phyloP scores from a whole-genome alignment of 495 filamentous ascomycete species.

The Aspergillus sclerotiicarbonarius region DNA sequence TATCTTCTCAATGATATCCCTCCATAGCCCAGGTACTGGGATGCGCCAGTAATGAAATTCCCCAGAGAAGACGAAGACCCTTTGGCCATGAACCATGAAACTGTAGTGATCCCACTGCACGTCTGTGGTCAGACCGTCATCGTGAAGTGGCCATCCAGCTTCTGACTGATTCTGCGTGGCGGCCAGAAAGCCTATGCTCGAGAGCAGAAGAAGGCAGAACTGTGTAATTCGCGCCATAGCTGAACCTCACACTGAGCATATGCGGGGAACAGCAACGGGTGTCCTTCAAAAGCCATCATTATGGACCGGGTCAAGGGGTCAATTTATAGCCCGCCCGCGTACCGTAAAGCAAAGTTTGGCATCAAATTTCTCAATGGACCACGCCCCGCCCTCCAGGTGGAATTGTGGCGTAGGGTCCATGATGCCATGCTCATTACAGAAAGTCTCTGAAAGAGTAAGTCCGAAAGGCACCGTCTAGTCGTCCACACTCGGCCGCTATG shows the following conservation, averaged over 20 bases:
- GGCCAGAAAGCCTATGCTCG: slow-evolving; percentile 15
- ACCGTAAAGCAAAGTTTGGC: neutral
- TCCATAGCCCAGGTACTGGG: slow-evolving; percentile 58
- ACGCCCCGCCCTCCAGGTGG: neutral
- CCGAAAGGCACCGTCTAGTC: neutral
- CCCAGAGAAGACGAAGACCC: slow-evolving; percentile 59
- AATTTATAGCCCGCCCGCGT: neutral
- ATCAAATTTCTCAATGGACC: neutral
- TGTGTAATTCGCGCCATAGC: slow-evolving; percentile 15
- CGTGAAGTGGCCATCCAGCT: slow-evolving; percentile 46
- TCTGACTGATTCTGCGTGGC: slow-evolving; percentile 20
- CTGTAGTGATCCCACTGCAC: slow-evolving; percentile 61
- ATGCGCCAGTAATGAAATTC: slow-evolving; percentile 63
- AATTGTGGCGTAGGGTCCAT: no score
- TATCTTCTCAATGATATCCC: slow-evolving; percentile 60
- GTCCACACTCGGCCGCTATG: neutral
- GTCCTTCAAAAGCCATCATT: neutral
- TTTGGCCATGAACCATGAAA: slow-evolving; percentile 52
- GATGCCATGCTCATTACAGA: neutral
- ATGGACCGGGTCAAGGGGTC: neutral
- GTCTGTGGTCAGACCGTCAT: slow-evolving; percentile 49
- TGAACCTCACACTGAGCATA: neutral
- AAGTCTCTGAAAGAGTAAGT: neutral
- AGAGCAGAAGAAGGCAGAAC: slow-evolving; percentile 18
- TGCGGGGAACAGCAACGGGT: neutral